Percentiles rank a stretch among this genome's conserved stretches.
These are phyloP conservation scores for Fusarium nematophilum DNA, from an alignment of 2,329 filamentous ascomycete species.

Conservation along the genomic window DNA sequence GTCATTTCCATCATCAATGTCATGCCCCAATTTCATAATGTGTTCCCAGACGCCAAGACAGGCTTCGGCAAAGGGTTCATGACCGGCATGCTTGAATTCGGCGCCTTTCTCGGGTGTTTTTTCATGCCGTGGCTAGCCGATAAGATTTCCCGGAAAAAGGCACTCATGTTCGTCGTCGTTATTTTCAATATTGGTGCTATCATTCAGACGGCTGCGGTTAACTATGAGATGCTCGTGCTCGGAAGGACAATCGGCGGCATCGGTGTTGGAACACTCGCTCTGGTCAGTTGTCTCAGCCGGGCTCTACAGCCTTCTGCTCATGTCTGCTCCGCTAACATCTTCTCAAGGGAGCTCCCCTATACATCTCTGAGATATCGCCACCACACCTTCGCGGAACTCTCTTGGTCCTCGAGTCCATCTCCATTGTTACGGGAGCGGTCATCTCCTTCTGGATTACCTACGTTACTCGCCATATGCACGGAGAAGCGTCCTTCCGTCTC, in stretches of 20 bases:
- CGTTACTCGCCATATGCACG: too few relatives aligned
- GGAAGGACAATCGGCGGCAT: conserved; percentile 67
- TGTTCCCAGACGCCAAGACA: conserved; percentile 48
- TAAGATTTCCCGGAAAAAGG: conserved; percentile 62
- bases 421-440: conserved; percentile 48
- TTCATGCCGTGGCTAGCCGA: conserved; percentile 19
- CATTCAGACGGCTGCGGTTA: conserved; percentile 62
- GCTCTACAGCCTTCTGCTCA: too few relatives aligned
- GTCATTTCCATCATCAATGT: conserved; percentile 55
- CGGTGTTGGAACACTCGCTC: conserved; percentile 61
- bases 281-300: too few relatives aligned
- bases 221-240: conserved; percentile 60
- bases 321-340: too few relatives aligned
- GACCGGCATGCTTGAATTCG: conserved; percentile 45
- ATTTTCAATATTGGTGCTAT: conserved; percentile 66
- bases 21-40: conserved; percentile 55
- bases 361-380: conserved; percentile 47
- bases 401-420: conserved; percentile 47
- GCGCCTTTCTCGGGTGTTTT: conserved; percentile 24
- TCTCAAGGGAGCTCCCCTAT: conserved; percentile 30
- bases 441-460: conserved; percentile 50
- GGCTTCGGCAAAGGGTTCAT: conserved; percentile 37
- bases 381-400: conserved; percentile 45
- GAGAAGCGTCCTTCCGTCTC: too few relatives aligned
- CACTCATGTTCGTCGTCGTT: conserved; percentile 61